Base-by-base conservation (phyloP, 768 basidiomycete species). In the Tremella yokohamensis region DNA sequence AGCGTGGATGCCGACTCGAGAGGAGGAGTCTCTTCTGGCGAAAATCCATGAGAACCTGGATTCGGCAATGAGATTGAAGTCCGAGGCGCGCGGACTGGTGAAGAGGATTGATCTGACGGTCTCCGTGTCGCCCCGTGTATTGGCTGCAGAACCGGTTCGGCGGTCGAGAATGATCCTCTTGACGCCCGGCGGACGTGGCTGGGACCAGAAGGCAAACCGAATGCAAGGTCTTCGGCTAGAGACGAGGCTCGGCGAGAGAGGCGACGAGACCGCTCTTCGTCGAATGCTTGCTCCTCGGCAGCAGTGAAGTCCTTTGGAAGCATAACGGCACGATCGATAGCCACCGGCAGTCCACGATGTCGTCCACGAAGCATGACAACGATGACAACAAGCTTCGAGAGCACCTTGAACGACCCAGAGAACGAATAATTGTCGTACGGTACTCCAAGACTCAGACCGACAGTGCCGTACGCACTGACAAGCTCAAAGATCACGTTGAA, bases 291-390 rank as follows among this genome's bases (percentile, higher is more conserved):
- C 50, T 74, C 73, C 56, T 76, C 75, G 6, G 66, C 66, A 6
- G 62, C 62, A 6, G 72, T 76, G 44, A 76, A 75, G 42, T 75
- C 75, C 45, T 67, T 68, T 0, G 75, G 75, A 15, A 76, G 49
- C 75, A 76, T 76, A 47, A 76, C 73, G 18, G 75, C 75, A 18
- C 74, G 74, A 53, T 76, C 74, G 37, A 76, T 76, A 50, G 75
- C 74, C 6, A 72, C 71, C 11, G 75, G 75, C 16, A 77, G 50
- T 24, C 90, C 89, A 48, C 92, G 86, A 75, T 97, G 92, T 12
- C 90, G 83, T 8, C 92, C 91, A 57, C 96, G 87, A 60, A 99
- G 82, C 90, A 98, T 98, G 64, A 98, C 90, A 9, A 83, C 75
- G 69, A 85, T 86, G 24, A 97, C 65, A 56, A 98, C 84, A 37